These are phyloP conservation scores for Leccinum variicolor DNA, from an alignment of 768 basidiomycete species.

Conservation along the genomic window DNA sequence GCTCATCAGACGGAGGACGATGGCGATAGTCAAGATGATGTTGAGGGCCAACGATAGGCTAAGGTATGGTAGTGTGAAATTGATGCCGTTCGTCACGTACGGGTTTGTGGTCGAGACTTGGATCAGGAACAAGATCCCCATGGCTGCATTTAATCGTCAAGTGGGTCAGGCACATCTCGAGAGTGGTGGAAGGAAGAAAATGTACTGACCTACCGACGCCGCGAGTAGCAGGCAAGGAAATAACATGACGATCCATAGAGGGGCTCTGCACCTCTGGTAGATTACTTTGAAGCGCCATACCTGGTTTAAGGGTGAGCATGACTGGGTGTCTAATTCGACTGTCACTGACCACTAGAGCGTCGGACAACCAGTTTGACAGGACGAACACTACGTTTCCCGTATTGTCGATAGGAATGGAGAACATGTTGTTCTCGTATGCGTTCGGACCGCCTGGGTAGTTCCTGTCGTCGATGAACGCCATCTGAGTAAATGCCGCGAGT, in stretches of 20 bases:
- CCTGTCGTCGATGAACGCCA: neutral
- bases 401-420: constrained; percentile 17
- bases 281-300: neutral
- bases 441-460: neutral
- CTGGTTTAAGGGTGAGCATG: neutral
- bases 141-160: neutral
- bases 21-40: constrained; percentile 29
- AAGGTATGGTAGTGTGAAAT: constrained; percentile 21
- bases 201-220: neutral
- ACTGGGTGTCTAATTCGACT: neutral
- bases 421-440: constrained; percentile 12
- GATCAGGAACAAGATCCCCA: neutral
- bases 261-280: no score
- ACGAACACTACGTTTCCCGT: constrained; percentile 13
- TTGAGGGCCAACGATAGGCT: constrained; percentile 30
- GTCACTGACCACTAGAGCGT: constrained; percentile 17
- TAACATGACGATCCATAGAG: neutral
- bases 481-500: neutral
- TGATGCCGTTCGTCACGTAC: neutral
- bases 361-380: neutral
- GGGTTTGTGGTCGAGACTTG: neutral
- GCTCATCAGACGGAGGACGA: constrained; percentile 19
- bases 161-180: neutral
- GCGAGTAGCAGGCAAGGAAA: neutral
- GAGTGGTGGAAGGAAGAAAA: neutral